Percentiles rank a stretch among this genome's conserved stretches.
phyloP scores from a whole-genome alignment of 345 rosid genomes.

The Hibiscus tridactylites region DNA sequence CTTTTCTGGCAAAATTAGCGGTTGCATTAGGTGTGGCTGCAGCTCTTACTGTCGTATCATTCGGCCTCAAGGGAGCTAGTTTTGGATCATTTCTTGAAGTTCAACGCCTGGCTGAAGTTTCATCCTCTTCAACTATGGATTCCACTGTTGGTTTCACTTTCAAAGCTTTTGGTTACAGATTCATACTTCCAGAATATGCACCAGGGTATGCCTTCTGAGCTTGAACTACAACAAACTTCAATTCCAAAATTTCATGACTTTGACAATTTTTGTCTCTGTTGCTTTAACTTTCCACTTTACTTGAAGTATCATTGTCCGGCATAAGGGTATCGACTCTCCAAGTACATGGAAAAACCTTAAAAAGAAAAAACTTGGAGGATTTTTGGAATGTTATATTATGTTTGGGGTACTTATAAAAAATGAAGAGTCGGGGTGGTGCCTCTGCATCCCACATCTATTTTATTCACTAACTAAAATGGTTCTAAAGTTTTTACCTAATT shows the following conservation, averaged over 20 bases:
- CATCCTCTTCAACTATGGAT: slow-evolving; percentile 37
- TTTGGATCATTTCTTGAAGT: slow-evolving; percentile 45
- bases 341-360: not conserved
- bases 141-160: slow-evolving; percentile 51
- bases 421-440: not conserved
- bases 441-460: not conserved
- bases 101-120: slow-evolving; percentile 38
- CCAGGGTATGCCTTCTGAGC: slow-evolving; percentile 46
- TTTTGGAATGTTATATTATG: not conserved
- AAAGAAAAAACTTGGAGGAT: not conserved
- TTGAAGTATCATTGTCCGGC: not conserved
- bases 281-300: not conserved
- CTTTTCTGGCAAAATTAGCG: slow-evolving; percentile 50
- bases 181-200: slow-evolving; percentile 64
- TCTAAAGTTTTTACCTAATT: slow-evolving; percentile 9
- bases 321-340: not conserved
- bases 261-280: not conserved
- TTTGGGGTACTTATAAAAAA: not conserved
- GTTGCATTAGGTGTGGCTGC: slow-evolving; percentile 50
- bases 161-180: slow-evolving; percentile 61
- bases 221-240: not conserved
- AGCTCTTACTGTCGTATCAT: slow-evolving; percentile 34
- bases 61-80: slow-evolving; percentile 28
- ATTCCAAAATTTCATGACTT: not conserved
- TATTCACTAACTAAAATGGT: not conserved